Base-by-base conservation (phyloP, 2,329 filamentous ascomycete species). In the Pseudogymnoascus sp. region DNA sequence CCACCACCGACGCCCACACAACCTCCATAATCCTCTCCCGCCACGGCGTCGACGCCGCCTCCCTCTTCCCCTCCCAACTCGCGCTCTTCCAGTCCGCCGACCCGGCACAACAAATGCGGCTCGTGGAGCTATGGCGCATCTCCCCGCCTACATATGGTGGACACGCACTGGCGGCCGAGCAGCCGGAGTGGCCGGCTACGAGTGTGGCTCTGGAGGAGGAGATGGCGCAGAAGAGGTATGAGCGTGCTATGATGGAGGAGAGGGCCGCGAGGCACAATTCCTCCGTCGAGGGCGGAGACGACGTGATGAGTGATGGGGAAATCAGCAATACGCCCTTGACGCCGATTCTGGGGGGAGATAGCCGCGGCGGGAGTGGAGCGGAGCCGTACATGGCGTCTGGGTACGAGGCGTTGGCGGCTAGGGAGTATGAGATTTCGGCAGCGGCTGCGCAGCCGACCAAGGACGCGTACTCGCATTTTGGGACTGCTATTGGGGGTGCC, bases 51-150 rank as follows among this genome's bases (percentile, higher is more conserved):
- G 83, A 95, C 72, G 83, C 88, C 2, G 73, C 78, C 7, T 78
- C 83, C 21, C 81, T 96, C 49, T 89, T 89, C 11, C 81, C 85
- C 4, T 87, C 87, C 3, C 92, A 96, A 73, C 75, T 92, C 60
- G 82, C 89, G 64, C 83, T 96, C 41, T 95, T 96, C 79, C 84
- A 84, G 67, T 85, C 87, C 65, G 91, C 90, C 61, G 86, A 89
- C 63, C 78, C 83, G 23, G 80, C 87, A 45, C 90, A 96, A 74
- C 85, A 88, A 70, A 77, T 86, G 63, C 84, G 90, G 21, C 80
- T 96, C 14, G 80, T 96, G 39, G 88, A 96, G 73, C 84, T 96
- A 14, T 96, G 92, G 92, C 86, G 85, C 64, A 91, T 92, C 67
- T 90, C 85, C 63, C 90, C 90, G 21, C 89, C 89, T 0, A 82